Evolutionary conservation across 129 eudicot genomes (phyloP).

Genomic region (Chrysanthemum seticuspe): DNA sequence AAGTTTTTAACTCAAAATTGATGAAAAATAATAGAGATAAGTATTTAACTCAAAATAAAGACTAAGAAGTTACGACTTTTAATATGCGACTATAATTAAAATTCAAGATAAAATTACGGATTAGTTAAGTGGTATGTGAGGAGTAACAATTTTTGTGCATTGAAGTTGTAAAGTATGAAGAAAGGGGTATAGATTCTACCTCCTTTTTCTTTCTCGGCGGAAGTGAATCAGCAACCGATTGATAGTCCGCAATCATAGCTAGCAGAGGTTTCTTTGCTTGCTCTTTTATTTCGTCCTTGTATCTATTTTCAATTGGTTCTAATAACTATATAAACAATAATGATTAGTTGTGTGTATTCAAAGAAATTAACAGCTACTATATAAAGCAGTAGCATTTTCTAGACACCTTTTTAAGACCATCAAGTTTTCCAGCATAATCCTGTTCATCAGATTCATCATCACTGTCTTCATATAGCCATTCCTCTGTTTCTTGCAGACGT

Average conservation of each 20-base stretch:
- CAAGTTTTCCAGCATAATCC: constrained; percentile 57
- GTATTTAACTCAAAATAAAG: too few relatives aligned
- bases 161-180: not conserved
- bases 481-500: constrained; percentile 63
- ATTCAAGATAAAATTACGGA: too few relatives aligned
- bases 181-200: constrained; percentile 39
- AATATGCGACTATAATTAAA: too few relatives aligned
- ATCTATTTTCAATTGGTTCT: constrained; percentile 66
- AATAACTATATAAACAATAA: constrained; percentile 44
- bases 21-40: not conserved
- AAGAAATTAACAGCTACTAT: not conserved
- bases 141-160: too few relatives aligned
- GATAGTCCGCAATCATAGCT: constrained; percentile 49
- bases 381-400: not conserved
- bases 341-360: constrained; percentile 4
- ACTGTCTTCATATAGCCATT: constrained; percentile 79
- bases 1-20: too few relatives aligned
- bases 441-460: constrained; percentile 62
- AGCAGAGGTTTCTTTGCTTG: constrained; percentile 46
- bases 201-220: constrained; percentile 43
- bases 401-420: constrained; percentile 57
- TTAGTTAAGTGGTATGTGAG: too few relatives aligned
- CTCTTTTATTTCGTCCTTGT: constrained; percentile 59
- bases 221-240: constrained; percentile 46
- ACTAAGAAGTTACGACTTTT: too few relatives aligned